A percentile compares a stretch with the other conserved stretches of the same genome.
phyloP scores from a whole-genome alignment of 192 early-diverging fungal species.

The Neocallimastix lanati region DNA sequence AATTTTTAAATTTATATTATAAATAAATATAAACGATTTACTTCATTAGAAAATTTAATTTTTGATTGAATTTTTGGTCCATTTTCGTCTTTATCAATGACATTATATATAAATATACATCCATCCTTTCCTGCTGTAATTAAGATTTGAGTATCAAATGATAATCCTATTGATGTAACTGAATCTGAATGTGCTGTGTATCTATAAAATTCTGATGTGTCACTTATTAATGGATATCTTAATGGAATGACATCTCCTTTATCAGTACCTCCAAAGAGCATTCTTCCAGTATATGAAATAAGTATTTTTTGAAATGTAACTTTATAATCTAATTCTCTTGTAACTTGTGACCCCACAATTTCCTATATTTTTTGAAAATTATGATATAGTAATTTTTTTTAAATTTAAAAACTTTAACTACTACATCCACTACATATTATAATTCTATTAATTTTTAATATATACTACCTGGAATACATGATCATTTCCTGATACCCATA shows the following conservation, averaged over 20 bases:
- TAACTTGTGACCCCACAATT: slow-evolving; percentile 28
- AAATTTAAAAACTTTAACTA: no score
- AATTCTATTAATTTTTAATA: no score
- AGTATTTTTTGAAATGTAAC: slow-evolving; percentile 25
- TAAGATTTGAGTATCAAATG: slow-evolving; percentile 24
- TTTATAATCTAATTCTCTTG: slow-evolving; percentile 18
- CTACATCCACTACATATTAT: no score
- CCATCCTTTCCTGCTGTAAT: slow-evolving; percentile 29
- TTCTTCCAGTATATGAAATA: slow-evolving; percentile 22
- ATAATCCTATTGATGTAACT: slow-evolving; percentile 20
- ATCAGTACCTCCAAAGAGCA: slow-evolving; percentile 38
- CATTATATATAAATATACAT: slow-evolving; percentile 18
- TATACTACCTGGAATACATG: neutral
- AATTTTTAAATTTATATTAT: no score
- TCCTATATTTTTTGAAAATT: no score
- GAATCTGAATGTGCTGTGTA: slow-evolving; percentile 23
- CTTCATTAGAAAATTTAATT: slow-evolving; percentile 28
- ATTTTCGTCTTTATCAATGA: slow-evolving; percentile 17
- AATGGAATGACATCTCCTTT: slow-evolving; percentile 18
- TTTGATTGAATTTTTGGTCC: slow-evolving; percentile 6
- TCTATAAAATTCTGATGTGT: slow-evolving; percentile 20
- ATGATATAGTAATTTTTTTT: no score
- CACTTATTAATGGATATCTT: slow-evolving; percentile 21
- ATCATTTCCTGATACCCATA: neutral
- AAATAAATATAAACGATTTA: no score